phyloP scores from a whole-genome alignment of 2,329 filamentous ascomycete species.

The Davidsoniella neocaledoniae region DNA sequence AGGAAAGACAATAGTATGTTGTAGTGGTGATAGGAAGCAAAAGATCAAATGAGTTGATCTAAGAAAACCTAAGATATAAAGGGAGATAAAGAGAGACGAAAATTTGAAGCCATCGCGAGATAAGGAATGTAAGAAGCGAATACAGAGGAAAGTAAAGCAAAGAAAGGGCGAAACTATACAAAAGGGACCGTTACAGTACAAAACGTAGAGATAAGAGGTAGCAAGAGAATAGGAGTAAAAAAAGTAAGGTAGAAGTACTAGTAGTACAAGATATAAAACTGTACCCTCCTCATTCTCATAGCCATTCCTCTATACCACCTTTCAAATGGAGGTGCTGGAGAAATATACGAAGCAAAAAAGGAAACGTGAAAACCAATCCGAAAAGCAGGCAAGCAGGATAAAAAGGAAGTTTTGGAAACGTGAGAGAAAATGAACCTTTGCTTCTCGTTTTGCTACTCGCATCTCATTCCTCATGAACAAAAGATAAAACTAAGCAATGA shows the following conservation, averaged over 20 bases:
- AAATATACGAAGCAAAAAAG: not conserved
- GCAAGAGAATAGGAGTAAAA: not conserved
- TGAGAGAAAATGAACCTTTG: constrained; percentile 1
- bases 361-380: not conserved
- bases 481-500: not conserved
- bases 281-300: no score
- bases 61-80: not conserved
- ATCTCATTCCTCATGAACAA: not conserved
- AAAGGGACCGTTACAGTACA: not conserved
- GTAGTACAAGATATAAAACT: no score
- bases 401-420: not conserved
- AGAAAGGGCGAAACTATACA: not conserved
- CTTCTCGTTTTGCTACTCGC: not conserved
- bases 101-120: not conserved
- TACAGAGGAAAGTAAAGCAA: not conserved
- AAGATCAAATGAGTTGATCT: not conserved
- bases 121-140: not conserved
- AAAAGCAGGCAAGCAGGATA: no score
- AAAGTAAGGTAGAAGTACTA: not conserved
- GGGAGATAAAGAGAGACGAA: not conserved
- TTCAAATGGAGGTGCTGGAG: not conserved
- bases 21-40: not conserved
- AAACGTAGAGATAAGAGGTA: not conserved
- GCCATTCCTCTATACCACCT: no score
- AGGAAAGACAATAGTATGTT: not conserved